A percentile compares a stretch with the other conserved stretches of the same genome.
Evolutionary conservation across 345 rosid genomes (phyloP).

Genomic region (Erucastrum elatum): DNA sequence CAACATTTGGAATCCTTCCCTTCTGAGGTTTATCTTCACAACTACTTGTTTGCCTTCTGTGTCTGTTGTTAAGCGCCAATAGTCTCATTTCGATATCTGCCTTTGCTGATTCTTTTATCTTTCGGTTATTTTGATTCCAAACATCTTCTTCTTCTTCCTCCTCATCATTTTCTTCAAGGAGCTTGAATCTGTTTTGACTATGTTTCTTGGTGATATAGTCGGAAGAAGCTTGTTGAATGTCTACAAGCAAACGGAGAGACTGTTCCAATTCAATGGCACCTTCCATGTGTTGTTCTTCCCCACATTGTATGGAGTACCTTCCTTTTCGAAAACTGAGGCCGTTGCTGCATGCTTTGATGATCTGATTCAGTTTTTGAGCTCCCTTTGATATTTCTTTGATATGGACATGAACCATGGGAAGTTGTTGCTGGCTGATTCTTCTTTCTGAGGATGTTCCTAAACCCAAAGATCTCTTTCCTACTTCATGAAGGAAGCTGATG

Average conservation of each 20-base stretch:
- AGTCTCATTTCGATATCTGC: slow-evolving; percentile 51
- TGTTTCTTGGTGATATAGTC: slow-evolving; percentile 50
- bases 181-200: slow-evolving; percentile 57
- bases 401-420: slow-evolving; percentile 62
- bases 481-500: slow-evolving; percentile 61
- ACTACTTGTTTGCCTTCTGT: slow-evolving; percentile 30
- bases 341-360: slow-evolving; percentile 67
- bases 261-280: slow-evolving; percentile 84
- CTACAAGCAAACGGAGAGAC: slow-evolving; percentile 74
- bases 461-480: slow-evolving; percentile 57
- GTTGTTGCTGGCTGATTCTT: slow-evolving; percentile 46
- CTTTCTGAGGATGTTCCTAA: slow-evolving; percentile 42
- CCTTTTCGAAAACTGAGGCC: slow-evolving; percentile 58
- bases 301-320: slow-evolving; percentile 69
- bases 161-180: slow-evolving; percentile 65
- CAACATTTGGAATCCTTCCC: slow-evolving; percentile 74
- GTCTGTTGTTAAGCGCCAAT: slow-evolving; percentile 43
- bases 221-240: slow-evolving; percentile 70
- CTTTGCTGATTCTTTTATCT: slow-evolving; percentile 47
- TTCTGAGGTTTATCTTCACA: slow-evolving; percentile 51
- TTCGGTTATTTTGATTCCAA: slow-evolving; percentile 31
- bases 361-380: slow-evolving; percentile 68
- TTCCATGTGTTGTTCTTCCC: slow-evolving; percentile 67
- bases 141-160: slow-evolving; percentile 45
- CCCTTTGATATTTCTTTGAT: slow-evolving; percentile 79